These are phyloP conservation scores for Candida ficus DNA, from an alignment of 805 yeast species.

Conservation along the genomic window DNA sequence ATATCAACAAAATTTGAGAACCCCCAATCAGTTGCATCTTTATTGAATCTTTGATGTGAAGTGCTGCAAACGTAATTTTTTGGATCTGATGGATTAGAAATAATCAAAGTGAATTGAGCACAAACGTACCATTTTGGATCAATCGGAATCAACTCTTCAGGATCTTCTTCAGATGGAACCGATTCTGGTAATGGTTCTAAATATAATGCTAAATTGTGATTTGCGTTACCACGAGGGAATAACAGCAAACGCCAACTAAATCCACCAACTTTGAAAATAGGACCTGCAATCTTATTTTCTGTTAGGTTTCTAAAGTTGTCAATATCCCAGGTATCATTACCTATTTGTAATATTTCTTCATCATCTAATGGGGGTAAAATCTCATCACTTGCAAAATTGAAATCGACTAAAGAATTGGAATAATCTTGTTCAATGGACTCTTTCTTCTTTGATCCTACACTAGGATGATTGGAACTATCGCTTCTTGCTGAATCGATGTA, in stretches of 20 bases:
- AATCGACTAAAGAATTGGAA: conserved; percentile 12
- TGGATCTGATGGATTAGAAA: conserved; percentile 78
- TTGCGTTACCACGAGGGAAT: conserved; percentile 71
- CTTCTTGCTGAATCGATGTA: too few species aligned
- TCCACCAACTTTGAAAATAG: conserved; percentile 52
- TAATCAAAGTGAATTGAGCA: conserved; percentile 80
- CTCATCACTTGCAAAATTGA: conserved; percentile 14
- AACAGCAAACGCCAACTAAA: conserved; percentile 65
- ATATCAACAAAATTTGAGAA: conserved; percentile 72
- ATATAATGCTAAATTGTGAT: conserved; percentile 62
- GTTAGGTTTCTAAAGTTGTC: conserved; percentile 24
- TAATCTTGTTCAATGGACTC: too few species aligned
- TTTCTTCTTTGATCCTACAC: conserved; percentile 8
- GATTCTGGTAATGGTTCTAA: conserved; percentile 52
- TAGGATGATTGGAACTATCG: too few species aligned
- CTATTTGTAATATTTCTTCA: conserved; percentile 27
- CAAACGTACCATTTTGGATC: conserved; percentile 76
- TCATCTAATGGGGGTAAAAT: conserved; percentile 25
- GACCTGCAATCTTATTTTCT: conserved; percentile 30
- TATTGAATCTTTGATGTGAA: conserved; percentile 74
- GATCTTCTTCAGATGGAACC: conserved; percentile 14
- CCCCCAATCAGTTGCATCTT: conserved; percentile 91
- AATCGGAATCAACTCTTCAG: conserved; percentile 26
- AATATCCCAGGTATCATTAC: conserved; percentile 36
- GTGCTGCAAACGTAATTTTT: conserved; percentile 51